Conservation (phyloP, 345 rosid species). For the Leavenworthia alabamica region DNA sequence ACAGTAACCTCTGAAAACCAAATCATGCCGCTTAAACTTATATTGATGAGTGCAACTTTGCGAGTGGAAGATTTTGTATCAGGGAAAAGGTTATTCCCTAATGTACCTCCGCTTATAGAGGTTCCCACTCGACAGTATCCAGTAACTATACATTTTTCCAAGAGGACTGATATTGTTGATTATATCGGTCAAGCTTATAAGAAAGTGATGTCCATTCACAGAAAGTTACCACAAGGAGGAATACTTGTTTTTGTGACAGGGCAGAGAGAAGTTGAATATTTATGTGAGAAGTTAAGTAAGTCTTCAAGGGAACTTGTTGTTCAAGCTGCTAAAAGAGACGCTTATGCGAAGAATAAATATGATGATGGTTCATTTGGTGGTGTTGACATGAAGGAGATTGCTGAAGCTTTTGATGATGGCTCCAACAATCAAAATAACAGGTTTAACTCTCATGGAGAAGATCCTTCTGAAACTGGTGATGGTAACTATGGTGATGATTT, state of each 20-base stretch:
- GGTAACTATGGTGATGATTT: conserved; percentile 18
- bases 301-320: conserved; percentile 47
- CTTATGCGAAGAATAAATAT: conserved; percentile 14
- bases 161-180: conserved; percentile 77
- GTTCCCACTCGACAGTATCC: conserved; percentile 82
- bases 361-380: conserved; percentile 35
- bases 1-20: conserved; percentile 39
- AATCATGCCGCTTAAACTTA: conserved; percentile 62
- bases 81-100: conserved; percentile 54
- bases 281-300: conserved; percentile 56
- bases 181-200: conserved; percentile 83
- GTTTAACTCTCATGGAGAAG: conserved; percentile 50
- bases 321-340: conserved; percentile 25
- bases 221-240: conserved; percentile 80
- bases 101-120: conserved; percentile 62
- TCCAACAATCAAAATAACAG: conserved; percentile 41
- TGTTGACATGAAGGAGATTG: conserved; percentile 60
- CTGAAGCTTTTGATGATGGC: conserved; percentile 58
- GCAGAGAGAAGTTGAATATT: conserved; percentile 84
- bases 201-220: conserved; percentile 81
- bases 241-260: conserved; percentile 91
- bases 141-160: conserved; percentile 70
- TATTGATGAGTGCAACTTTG: conserved; percentile 94
- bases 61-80: conserved; percentile 71
- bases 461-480: conserved; percentile 33